Base-by-base conservation (phyloP, 1,139 yeast species). In the Lodderomyces oxycetoniae region DNA sequence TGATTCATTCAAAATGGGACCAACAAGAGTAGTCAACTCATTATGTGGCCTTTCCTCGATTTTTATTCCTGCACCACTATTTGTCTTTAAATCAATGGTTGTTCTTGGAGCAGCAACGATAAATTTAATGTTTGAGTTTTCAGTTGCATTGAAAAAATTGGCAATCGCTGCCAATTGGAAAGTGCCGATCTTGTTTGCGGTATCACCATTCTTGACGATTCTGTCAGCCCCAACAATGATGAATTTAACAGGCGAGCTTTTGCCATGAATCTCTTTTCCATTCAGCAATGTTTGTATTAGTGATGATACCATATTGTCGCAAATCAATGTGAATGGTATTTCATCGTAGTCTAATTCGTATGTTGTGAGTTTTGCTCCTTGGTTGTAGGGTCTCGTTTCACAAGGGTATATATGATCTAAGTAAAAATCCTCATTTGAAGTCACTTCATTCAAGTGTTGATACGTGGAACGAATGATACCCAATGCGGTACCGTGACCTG, bases 171-270 rank as follows among this genome's bases (percentile, higher is more conserved):
- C 83, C 45, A 91, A 64, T 60, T 89, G 96, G 59, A 76, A 84
- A 0, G 97, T 91, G n/a, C 98, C 98, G 39, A 91, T 91, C 59
- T 91, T 91, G 62, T 91, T 91, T 1, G 97, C 97, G 17, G 96
- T 78, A 53, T 91, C 98, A 37, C 98, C 98, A 56, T 88, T 84
- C 30, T 69, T 66, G 2, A 89, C 96, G 24, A 91, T 82, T 55
- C 98, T 74, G 55, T 91, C 98, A n/a, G 97, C 96, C 29, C 98
- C 98, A n/a, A 85, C 97, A 35, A 91, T 86, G 20, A 89, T 81
- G 33, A 88, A 86, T 54, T 82, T 83, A 36, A 91, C 76, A 1
- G 84, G 94, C 51, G 70, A 80, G 13, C 39, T 28, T 38, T 44
- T 3, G 37, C 42, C 32, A 58, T 60, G 21, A 10, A 16, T 17